Base-by-base conservation (phyloP, 208 protist species). In the Leishmania turanica region DNA sequence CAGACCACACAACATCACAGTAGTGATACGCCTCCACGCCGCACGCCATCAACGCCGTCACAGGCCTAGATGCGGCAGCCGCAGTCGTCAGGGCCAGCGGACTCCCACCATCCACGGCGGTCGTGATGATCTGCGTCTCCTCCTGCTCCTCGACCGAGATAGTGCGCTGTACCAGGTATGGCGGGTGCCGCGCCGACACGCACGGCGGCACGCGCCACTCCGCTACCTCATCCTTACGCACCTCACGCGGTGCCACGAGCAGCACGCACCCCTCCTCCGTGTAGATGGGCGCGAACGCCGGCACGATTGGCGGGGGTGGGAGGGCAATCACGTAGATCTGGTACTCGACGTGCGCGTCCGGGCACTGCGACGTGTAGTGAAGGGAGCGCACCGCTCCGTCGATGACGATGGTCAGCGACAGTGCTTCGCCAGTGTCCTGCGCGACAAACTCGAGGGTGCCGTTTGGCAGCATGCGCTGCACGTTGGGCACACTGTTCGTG, bases 1-100 rank as follows among this genome's bases (percentile, higher is more conserved):
- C 91, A 8, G 82, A 89, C 93, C 93, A 96, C 27, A 88, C 77
- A 51, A 95, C 91, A 47, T 95, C 90, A 78, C 95, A 98, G 72
- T 87, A 88, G 21, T 81, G 78, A 47, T 96, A 85, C 62, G 90
- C 82, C 78, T 91, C 87, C 13, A 95, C 78, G 21, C 92, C 93
- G 78, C 94, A 97, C 15, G 89, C 92, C 70, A 86, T 84, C 64
- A 89, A 53, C 73, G 58, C 82, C 7, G 60, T 65, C 69, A 88
- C 54, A 49, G 71, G 78, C 6, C 45, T 58, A 42, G 24, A 68
- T 37, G 68, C 42, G 6, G 34, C 75, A 76, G n/a, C 51, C 40
- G 5, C 47, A 54, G 27, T 37, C 64, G 49, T 42, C 69, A 69
- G 51, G 21, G 64, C 42, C 68, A 78, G 51, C 19, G 79, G 74